Evolutionary conservation across 1,139 yeast genomes (phyloP).

Genomic region (Pichia cactophila): DNA sequence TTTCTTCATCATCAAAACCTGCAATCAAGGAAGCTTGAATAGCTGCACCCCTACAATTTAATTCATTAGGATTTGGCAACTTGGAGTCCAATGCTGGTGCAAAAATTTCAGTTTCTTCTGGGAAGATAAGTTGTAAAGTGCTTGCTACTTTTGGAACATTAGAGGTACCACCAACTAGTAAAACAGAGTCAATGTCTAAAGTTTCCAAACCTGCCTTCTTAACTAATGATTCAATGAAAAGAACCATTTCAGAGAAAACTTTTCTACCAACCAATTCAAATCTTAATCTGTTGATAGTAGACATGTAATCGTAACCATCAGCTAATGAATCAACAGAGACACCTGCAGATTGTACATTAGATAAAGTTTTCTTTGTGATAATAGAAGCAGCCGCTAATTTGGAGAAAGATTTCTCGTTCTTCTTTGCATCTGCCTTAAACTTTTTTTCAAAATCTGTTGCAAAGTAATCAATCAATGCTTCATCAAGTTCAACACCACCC

Average conservation of each 20-base stretch:
- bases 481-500: constrained; percentile 86
- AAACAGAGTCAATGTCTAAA: constrained; percentile 82
- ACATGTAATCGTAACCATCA: constrained; percentile 89
- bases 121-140: constrained; percentile 67
- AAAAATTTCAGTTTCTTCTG: constrained; percentile 66
- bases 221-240: constrained; percentile 68
- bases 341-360: constrained; percentile 82
- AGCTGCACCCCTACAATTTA: constrained; percentile 93
- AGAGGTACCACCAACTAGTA: constrained; percentile 91
- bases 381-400: constrained; percentile 82
- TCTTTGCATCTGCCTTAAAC: constrained; percentile 72
- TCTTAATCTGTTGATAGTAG: constrained; percentile 89
- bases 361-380: constrained; percentile 82
- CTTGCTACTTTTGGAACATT: constrained; percentile 86
- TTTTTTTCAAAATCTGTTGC: constrained; percentile 94
- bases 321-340: constrained; percentile 94
- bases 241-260: constrained; percentile 66
- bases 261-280: constrained; percentile 82
- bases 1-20: constrained; percentile 78
- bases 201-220: constrained; percentile 78
- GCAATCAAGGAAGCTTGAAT: constrained; percentile 89
- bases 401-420: constrained; percentile 77
- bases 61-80: constrained; percentile 83
- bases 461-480: constrained; percentile 70
- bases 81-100: constrained; percentile 74